Evolutionary conservation across 2,329 filamentous ascomycete genomes (phyloP), one percentile per base, ranked within the genome.

Genomic region (Cryphonectria radicalis): DNA sequence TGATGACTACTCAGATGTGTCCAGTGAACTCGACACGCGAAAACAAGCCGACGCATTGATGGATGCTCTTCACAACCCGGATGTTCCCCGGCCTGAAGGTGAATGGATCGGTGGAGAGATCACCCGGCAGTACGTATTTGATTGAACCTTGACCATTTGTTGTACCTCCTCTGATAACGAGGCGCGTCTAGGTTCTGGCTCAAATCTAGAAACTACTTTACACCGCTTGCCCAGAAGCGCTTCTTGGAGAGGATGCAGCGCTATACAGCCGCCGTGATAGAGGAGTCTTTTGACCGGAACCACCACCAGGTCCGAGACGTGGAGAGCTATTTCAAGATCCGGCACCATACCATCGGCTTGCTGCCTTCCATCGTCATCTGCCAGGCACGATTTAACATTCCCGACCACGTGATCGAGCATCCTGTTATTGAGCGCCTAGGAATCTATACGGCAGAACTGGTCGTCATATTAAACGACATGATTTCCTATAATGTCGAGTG

Each of bases 331-430:
- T 69, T 79, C 2, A 42, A 40, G 1, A 67, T 78, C 7, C 74
- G 78, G 19, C 70, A 76, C 1, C 62, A 74, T 10, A 79, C 77
- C 1, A 75, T 75, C 8, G 78, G 77, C 8, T 71, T 73, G 0
- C 35, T 46, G 22, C 75, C 78, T 22, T 76, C 76, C 0, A 74
- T 77, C 59, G 73, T 70, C 1, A 40, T 78, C 1, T 69, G 72
- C 32, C 75, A 76, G 70, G 70, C 77, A 22, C 70, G 74, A 17
- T 60, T 77, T 60, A 67, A 76, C 28, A 73, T 79, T 8, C 74
- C 77, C 0, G 73, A 76, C 13, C 67, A 74, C 1, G 72, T 77
- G 5, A 6, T 7, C n/a, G 53, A 57, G 25, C 25, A 57, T 17
- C 53, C 53, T 32, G 25, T 57, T 2, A 10, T 57, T 32, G 4